phyloP scores from a whole-genome alignment of 2,329 filamentous ascomycete genomes.

The Ophiosphaerella herpotricha region DNA sequence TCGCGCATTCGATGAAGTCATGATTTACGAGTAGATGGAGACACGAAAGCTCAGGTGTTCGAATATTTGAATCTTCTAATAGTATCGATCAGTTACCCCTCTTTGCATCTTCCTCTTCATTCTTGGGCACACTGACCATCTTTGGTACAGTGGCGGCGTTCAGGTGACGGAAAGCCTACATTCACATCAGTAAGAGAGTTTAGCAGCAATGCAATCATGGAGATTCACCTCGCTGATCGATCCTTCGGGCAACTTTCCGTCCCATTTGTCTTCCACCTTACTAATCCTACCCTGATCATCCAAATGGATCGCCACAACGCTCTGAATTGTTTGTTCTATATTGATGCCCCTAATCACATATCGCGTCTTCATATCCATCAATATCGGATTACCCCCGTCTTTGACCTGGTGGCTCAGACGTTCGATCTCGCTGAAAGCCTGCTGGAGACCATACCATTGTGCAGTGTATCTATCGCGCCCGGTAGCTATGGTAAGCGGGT shows the following conservation, averaged over 20 bases:
- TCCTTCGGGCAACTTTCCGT: constrained; percentile 58
- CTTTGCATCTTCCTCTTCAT: constrained; percentile 57
- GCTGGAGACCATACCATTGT: constrained; percentile 64
- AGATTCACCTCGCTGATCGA: constrained; percentile 57
- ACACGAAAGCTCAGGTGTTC: constrained; percentile 9
- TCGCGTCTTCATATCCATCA: constrained; percentile 58
- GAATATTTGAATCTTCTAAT: not conserved
- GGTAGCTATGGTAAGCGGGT: constrained; percentile 62
- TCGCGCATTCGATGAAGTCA: constrained; percentile 14
- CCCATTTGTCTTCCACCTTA: constrained; percentile 61
- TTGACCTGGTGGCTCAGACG: constrained; percentile 60
- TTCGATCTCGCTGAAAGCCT: constrained; percentile 63
- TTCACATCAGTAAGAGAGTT: constrained; percentile 31
- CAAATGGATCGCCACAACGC: constrained; percentile 54
- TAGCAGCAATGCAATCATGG: constrained; percentile 20
- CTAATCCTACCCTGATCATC: constrained; percentile 52
- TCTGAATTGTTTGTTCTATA: constrained; percentile 57
- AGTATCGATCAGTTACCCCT: constrained; percentile 46
- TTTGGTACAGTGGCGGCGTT: constrained; percentile 59
- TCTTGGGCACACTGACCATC: constrained; percentile 59
- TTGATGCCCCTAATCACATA: constrained; percentile 60
- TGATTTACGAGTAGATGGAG: constrained; percentile 26
- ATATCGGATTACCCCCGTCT: constrained; percentile 63
- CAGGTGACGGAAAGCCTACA: constrained; percentile 57
- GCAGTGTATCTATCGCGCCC: constrained; percentile 59